Evolutionary conservation across 768 basidiomycete species (phyloP).

Genomic region (Pleurotus eryngii): DNA sequence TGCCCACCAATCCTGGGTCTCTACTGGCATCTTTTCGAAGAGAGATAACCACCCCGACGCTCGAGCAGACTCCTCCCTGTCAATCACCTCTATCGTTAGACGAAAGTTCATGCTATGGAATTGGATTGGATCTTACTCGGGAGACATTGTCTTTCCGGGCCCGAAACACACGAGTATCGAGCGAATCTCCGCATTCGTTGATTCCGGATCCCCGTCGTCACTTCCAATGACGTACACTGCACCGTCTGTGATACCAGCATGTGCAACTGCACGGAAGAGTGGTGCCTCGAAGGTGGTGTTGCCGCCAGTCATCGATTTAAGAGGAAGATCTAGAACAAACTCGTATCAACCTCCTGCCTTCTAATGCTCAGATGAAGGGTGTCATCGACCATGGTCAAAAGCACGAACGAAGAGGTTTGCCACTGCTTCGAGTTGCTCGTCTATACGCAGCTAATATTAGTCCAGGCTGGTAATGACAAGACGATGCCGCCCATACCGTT

Average conservation of each 20-base stretch:
- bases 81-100: too few relatives aligned
- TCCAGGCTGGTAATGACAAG: too few relatives aligned
- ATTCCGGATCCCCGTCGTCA: not conserved
- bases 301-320: not conserved
- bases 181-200: not conserved
- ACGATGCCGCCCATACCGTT: too few relatives aligned
- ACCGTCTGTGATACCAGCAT: not conserved
- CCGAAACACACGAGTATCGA: not conserved
- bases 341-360: not conserved
- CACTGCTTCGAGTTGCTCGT: not conserved
- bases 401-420: constrained; percentile 4
- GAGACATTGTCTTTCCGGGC: not conserved
- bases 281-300: not conserved
- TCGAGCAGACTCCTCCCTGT: not conserved
- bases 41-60: not conserved
- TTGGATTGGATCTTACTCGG: not conserved
- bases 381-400: not conserved
- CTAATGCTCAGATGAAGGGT: not conserved
- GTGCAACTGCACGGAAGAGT: not conserved
- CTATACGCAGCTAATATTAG: not conserved
- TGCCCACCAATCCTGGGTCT: not conserved
- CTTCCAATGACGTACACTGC: not conserved
- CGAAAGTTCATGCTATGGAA: too few relatives aligned
- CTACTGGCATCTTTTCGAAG: not conserved
- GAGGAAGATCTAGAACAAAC: not conserved